Evolutionary conservation across 371 early-diverging fungal genomes (phyloP).

Genomic region (Mucor lusitanicus): DNA sequence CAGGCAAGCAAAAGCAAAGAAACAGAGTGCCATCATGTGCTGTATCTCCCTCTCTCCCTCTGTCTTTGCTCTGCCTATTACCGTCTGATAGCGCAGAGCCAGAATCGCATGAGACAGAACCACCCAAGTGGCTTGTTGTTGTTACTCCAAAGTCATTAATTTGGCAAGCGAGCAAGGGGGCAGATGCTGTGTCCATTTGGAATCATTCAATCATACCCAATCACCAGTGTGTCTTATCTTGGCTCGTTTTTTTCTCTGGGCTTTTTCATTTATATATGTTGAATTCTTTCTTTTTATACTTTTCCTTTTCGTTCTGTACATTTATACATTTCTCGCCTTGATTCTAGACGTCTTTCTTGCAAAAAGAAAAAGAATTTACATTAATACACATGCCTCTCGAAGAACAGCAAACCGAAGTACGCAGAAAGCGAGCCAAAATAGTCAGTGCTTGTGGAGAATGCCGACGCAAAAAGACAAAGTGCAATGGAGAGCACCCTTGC

Average conservation of each 20-base stretch:
- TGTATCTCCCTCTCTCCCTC: not conserved
- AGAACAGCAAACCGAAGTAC: slow-evolving; percentile 27
- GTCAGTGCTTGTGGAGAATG: slow-evolving; percentile 66
- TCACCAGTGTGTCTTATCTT: slow-evolving; percentile 2
- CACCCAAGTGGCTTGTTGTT: slow-evolving; percentile 3
- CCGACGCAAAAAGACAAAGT: slow-evolving; percentile 63
- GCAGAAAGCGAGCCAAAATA: slow-evolving; percentile 64
- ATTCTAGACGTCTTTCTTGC: not conserved
- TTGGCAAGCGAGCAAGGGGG: slow-evolving; percentile 4
- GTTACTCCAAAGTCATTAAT: slow-evolving; percentile 3
- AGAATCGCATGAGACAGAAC: not conserved
- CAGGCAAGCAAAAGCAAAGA: not conserved
- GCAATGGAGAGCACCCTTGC: slow-evolving; percentile 66
- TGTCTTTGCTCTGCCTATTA: not conserved
- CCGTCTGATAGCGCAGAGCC: not conserved
- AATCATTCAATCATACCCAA: slow-evolving; percentile 1
- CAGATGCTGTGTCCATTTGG: not conserved
- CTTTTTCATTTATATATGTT: not conserved
- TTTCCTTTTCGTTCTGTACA: not conserved
- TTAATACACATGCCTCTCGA: slow-evolving; percentile 14
- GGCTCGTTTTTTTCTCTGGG: not conserved
- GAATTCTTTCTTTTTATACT: not conserved
- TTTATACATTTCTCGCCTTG: not conserved
- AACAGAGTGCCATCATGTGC: not conserved
- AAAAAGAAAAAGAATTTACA: not conserved